Base-by-base conservation (phyloP, 2,329 filamentous ascomycete genomes). In the Xylariaceae sp. region DNA sequence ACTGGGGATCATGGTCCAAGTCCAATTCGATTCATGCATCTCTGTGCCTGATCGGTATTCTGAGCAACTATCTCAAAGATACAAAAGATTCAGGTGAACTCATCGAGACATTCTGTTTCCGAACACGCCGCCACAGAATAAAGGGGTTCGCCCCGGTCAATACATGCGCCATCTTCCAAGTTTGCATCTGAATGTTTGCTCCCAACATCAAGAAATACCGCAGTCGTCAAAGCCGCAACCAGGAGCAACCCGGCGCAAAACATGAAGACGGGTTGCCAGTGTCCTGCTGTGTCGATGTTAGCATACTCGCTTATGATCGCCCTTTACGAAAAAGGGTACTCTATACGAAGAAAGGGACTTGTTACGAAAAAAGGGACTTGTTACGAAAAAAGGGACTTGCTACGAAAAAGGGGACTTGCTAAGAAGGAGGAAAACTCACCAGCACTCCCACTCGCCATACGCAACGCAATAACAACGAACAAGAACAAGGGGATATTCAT, bases 401-500 rank as follows among this genome's bases (percentile, higher is more conserved):
- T 42, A 30, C 1, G 23, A 30, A 30, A 30, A 10, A 5, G 2
- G 17, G 23, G 1, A 30, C 23, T 42, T 9, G 4, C 34, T 48
- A 13, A 7, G 13, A 23, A 51, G 4, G 8, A 5, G 4, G 37
- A 34, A 15, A 59, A 61, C 54, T 57, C 53, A 67, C 67, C 65
- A 55, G 59, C 55, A 15, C 57, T 51, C 55, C 70, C 72, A 44
- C 73, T 74, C 56, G 73, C 71, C 3, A 75, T 74, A 37, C 61
- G 54, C 48, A 84, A 67, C 10, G 80, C 77, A 4, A 77, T 71
- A 8, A 83, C 77, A 1, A 85, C 80, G 65, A 84, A 83, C 13
- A 81, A 62, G 66, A 86, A 86, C 62, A 87, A 71, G 9, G 84
- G 83, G 11, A 86, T 75, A 49, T 70, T 68, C 65, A 73, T 74